Base-by-base conservation (phyloP, 2,329 filamentous ascomycete genomes). In the Fusarium abutilonis region DNA sequence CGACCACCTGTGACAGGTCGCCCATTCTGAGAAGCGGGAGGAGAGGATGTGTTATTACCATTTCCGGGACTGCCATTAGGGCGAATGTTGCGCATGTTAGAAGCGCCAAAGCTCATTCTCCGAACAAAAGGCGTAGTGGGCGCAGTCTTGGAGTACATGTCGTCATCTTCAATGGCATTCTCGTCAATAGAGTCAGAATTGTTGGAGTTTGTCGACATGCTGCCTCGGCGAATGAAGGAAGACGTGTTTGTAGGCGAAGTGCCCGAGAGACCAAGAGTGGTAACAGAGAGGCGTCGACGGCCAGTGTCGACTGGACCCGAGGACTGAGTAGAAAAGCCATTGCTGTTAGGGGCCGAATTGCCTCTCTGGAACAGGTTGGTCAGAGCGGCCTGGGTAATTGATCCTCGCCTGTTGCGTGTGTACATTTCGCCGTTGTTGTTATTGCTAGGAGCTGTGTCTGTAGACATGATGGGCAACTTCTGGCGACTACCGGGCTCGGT, bases 81-180 rank as follows among this genome's bases (percentile, higher is more conserved):
- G 50, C 80, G 77, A 60, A 74, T 78, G 62, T 80, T 79, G 68
- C 88, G 89, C 69, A 91, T 85, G 76, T 88, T 89, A 75, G 92
- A 87, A 60, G 90, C 89, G 60, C 94, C 93, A 72, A 97, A 96
- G 78, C 93, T 97, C 81, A 97, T 88, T 56, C 93, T 90, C 68
- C 93, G 89, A 57, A 86, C 86, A 73, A 93, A 94, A 31, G 93
- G 91, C 11, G 90, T 91, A 49, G 81, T 84, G 31, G 91, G 88
- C 14, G 84, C 82, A 67, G 84, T 85, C 71, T 82, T 84, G n/a
- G 79, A 75, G 35, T 80, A 76, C 50, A 80, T 78, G 19, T 88
- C 86, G 38, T 88, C 86, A 57, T 93, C 90, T 61, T 92, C 89
- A 59, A 90, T 83, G 44, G 89, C 90, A 67, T 79, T 89, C 76